phyloP scores from a whole-genome alignment of 495 filamentous ascomycete genomes.

The Penicillium roqueforti region DNA sequence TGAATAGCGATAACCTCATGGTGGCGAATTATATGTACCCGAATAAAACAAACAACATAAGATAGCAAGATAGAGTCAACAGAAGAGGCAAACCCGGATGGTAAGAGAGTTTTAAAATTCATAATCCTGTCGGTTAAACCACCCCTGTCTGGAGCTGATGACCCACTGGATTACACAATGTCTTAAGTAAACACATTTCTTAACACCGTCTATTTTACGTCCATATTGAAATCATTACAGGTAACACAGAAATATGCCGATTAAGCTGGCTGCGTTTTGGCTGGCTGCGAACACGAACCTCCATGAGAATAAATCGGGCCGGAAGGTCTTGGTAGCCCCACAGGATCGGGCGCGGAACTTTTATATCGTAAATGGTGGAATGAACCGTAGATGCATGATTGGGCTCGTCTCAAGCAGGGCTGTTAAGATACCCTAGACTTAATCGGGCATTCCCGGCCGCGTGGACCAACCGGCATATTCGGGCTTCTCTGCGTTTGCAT shows the following conservation, averaged over 20 bases:
- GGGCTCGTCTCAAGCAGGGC: neutral
- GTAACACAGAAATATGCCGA: neutral
- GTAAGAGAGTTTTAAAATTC: neutral
- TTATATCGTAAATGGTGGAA: neutral
- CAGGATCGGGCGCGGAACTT: neutral
- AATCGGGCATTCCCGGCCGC: neutral
- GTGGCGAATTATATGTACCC: neutral
- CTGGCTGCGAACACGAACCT: neutral
- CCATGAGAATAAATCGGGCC: neutral
- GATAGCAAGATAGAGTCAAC: neutral
- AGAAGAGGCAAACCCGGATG: neutral
- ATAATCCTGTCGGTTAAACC: neutral
- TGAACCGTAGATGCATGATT: neutral
- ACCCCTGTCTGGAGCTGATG: constrained; percentile 1
- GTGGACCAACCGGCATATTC: neutral
- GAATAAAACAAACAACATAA: neutral
- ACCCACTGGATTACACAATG: neutral
- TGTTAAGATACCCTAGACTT: neutral
- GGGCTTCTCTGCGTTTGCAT: neutral
- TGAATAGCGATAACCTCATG: constrained; percentile 4
- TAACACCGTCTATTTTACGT: neutral
- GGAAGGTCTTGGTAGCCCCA: neutral
- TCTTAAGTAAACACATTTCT: neutral
- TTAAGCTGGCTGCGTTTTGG: neutral
- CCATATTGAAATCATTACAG: neutral